phyloP scores from a whole-genome alignment of 1,284 basidiomycete genomes.

The Sanghuangporus sanghuang region DNA sequence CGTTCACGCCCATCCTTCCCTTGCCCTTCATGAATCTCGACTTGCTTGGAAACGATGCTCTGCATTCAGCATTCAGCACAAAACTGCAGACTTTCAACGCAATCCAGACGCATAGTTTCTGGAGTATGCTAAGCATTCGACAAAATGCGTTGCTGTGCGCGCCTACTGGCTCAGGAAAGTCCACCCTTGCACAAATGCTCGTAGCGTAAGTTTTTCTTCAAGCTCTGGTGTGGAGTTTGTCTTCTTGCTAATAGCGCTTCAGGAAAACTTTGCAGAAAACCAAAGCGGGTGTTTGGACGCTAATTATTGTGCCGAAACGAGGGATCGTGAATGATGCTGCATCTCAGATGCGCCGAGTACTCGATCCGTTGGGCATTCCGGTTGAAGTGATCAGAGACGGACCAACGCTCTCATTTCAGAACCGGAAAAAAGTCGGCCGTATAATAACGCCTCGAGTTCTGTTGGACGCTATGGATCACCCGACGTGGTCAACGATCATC shows the following conservation, averaged over 20 bases:
- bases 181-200: constrained; percentile 64
- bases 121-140: constrained; percentile 72
- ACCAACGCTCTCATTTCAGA: constrained; percentile 29
- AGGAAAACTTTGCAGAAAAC: constrained; percentile 47
- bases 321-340: constrained; percentile 44
- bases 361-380: constrained; percentile 35
- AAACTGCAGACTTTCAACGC: constrained; percentile 67
- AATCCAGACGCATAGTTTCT: constrained; percentile 89
- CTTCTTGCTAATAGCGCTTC: neutral
- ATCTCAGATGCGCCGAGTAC: constrained; percentile 42
- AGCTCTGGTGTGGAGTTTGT: constrained; percentile 17
- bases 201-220: constrained; percentile 54
- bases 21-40: constrained; percentile 74
- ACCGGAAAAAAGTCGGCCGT: constrained; percentile 36
- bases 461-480: constrained; percentile 35
- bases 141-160: constrained; percentile 78
- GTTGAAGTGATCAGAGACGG: constrained; percentile 33
- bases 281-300: constrained; percentile 39
- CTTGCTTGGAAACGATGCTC: constrained; percentile 42
- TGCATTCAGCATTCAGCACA: constrained; percentile 43
- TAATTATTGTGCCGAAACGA: constrained; percentile 52
- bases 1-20: constrained; percentile 70
- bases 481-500: constrained; percentile 27
- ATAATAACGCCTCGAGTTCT: constrained; percentile 52
- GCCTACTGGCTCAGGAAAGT: constrained; percentile 81